These are phyloP conservation scores for Dryadomyces sulphureus DNA, from an alignment of 2,329 filamentous ascomycete species.

Conservation along the genomic window DNA sequence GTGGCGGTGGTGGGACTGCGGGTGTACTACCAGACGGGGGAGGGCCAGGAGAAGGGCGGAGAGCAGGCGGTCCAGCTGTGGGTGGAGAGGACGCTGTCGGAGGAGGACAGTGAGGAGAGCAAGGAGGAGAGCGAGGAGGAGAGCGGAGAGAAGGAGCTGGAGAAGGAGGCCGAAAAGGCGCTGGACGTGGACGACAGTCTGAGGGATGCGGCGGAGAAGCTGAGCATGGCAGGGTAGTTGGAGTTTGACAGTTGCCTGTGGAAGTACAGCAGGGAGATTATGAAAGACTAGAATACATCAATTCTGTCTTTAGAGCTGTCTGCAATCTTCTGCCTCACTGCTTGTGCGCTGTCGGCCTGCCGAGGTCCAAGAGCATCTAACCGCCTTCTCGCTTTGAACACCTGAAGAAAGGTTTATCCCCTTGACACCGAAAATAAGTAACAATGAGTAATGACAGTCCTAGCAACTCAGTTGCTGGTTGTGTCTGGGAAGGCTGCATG, in stretches of 20 bases:
- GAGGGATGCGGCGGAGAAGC: constrained; percentile 13
- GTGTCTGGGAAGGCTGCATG: too few species aligned
- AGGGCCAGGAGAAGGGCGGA: constrained; percentile 3
- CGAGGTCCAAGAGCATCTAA: too few species aligned
- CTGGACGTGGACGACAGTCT: constrained; percentile 19
- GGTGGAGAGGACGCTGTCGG: constrained; percentile 14
- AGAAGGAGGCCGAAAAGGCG: constrained; percentile 8
- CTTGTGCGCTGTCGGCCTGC: too few species aligned
- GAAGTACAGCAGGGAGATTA: constrained; percentile 1
- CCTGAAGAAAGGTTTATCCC: too few species aligned
- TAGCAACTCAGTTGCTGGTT: too few species aligned
- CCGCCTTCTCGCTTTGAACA: too few species aligned
- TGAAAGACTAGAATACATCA: too few species aligned
- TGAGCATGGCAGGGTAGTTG: constrained; percentile 2
- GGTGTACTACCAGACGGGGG: constrained; percentile 34
- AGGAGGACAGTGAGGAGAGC: constrained; percentile 9
- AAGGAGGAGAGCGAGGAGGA: constrained; percentile 7
- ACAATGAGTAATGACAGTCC: too few species aligned
- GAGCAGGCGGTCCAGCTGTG: constrained; percentile 13
- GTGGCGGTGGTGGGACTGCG: constrained; percentile 44
- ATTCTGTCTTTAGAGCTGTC: too few species aligned
- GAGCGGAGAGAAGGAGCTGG: constrained; percentile 8
- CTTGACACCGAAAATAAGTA: too few species aligned
- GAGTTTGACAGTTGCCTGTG: too few species aligned
- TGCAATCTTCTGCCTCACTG: too few species aligned